A percentile compares a stretch with the other conserved stretches of the same genome.
phyloP scores from a whole-genome alignment of 73 alveolate species.

The Paramecium bursaria region DNA sequence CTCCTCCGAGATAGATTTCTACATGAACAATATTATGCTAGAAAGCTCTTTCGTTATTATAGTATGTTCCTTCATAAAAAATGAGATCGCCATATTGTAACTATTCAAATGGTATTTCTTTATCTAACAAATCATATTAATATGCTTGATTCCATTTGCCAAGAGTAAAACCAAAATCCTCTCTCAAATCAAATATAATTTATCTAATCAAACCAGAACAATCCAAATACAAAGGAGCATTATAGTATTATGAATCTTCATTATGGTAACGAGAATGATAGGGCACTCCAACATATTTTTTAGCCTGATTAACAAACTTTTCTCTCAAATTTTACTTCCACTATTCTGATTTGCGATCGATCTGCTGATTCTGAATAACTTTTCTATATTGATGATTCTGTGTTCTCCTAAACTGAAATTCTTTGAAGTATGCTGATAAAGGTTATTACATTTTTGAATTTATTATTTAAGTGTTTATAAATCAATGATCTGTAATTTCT shows the following conservation, averaged over 20 bases:
- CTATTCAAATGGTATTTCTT: slow-evolving; percentile 71
- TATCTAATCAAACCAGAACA: slow-evolving; percentile 93
- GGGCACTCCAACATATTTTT: slow-evolving; percentile 92
- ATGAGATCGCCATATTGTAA: slow-evolving; percentile 94
- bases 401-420: slow-evolving; percentile 9
- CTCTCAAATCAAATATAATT: slow-evolving; percentile 83
- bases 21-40: slow-evolving; percentile 96
- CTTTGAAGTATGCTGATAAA: slow-evolving; percentile 5
- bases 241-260: slow-evolving; percentile 69
- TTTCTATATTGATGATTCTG: slow-evolving; percentile 15
- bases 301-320: slow-evolving; percentile 86
- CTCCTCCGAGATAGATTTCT: slow-evolving; percentile 90
- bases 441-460: not conserved
- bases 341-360: slow-evolving; percentile 16
- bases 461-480: too few species aligned
- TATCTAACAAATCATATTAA: slow-evolving; percentile 91
- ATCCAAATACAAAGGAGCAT: slow-evolving; percentile 86
- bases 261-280: slow-evolving; percentile 74
- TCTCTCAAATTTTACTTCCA: slow-evolving; percentile 74
- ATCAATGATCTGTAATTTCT: too few species aligned
- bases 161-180: slow-evolving; percentile 92
- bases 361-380: slow-evolving; percentile 11
- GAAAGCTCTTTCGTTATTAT: slow-evolving; percentile 81
- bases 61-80: slow-evolving; percentile 89
- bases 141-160: slow-evolving; percentile 97